Conservation (phyloP, 2,329 filamentous ascomycete species). For the Trichoderma asperellum region DNA sequence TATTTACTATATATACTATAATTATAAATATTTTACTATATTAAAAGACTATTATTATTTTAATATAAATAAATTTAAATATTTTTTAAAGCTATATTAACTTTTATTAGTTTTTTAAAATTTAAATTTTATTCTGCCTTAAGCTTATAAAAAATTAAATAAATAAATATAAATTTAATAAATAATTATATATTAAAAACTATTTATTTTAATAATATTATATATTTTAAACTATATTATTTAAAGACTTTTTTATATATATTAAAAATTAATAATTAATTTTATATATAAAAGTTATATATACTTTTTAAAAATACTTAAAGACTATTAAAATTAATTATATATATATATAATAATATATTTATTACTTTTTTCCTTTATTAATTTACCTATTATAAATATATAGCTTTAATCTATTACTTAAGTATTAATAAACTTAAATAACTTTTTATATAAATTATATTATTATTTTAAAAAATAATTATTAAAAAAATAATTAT, state of each 20-base stretch:
- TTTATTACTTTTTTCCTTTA: slow-evolving; percentile 9
- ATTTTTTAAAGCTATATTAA: not conserved
- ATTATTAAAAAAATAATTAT: slow-evolving; percentile 13
- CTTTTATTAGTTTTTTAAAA: not conserved
- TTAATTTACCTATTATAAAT: too few relatives aligned
- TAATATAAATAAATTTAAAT: too few relatives aligned
- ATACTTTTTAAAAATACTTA: not conserved
- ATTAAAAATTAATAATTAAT: not conserved
- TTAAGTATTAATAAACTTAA: slow-evolving; percentile 13
- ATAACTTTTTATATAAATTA: slow-evolving; percentile 26
- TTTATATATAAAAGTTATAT: not conserved
- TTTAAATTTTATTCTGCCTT: not conserved
- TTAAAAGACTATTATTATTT: too few relatives aligned
- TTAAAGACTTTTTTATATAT: not conserved
- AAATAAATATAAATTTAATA: not conserved
- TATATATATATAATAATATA: slow-evolving; percentile 14
- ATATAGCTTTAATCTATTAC: not conserved
- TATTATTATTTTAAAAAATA: not conserved
- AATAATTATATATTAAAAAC: not conserved
- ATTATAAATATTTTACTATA: slow-evolving; percentile 1
- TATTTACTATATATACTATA: not conserved
- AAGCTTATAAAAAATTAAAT: not conserved
- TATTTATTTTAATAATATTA: not conserved
- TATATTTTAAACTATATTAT: not conserved
- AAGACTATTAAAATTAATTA: not conserved